Conservation (phyloP, 2,329 filamentous ascomycete species). For the Blastomyces emzantsi region DNA sequence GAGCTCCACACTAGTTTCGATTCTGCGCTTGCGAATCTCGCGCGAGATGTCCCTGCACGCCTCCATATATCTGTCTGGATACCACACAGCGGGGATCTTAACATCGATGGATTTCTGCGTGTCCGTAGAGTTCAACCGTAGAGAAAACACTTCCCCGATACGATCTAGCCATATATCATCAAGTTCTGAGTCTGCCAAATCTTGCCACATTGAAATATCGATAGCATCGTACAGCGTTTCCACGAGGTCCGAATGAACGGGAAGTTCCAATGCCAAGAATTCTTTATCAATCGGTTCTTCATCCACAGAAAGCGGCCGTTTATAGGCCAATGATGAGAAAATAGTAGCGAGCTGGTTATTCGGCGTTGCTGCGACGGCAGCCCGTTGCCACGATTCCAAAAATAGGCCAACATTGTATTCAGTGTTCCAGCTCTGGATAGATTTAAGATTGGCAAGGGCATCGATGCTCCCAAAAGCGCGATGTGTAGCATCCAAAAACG, state of each 20-base stretch:
- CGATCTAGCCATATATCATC: conserved; percentile 42
- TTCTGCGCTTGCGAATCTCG: conserved; percentile 37
- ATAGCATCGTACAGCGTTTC: conserved; percentile 47
- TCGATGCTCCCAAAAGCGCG: conserved; percentile 52
- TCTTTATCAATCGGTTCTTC: conserved; percentile 26
- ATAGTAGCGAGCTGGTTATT: conserved; percentile 35
- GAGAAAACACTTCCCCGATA: conserved; percentile 48
- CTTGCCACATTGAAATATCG: conserved; percentile 44
- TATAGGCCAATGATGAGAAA: conserved; percentile 41
- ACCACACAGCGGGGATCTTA: conserved; percentile 46
- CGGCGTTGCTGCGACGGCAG: conserved; percentile 36
- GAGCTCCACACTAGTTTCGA: conserved; percentile 28
- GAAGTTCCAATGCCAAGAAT: conserved; percentile 33
- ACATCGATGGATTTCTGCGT: conserved; percentile 34
- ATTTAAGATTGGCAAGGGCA: conserved; percentile 34
- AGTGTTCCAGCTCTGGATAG: conserved; percentile 13
- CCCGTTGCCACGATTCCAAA: conserved; percentile 42
- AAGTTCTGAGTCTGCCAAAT: conserved; percentile 30
- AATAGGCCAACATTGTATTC: conserved; percentile 34
- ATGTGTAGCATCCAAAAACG: conserved; percentile 49
- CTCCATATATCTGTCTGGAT: conserved; percentile 52
- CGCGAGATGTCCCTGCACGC: conserved; percentile 41
- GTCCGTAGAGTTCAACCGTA: conserved; percentile 32
- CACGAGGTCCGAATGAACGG: conserved; percentile 29
- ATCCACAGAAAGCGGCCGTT: conserved; percentile 24